phyloP scores from a whole-genome alignment of 2,329 filamentous ascomycete species.

The Mollisiaceae sp. region DNA sequence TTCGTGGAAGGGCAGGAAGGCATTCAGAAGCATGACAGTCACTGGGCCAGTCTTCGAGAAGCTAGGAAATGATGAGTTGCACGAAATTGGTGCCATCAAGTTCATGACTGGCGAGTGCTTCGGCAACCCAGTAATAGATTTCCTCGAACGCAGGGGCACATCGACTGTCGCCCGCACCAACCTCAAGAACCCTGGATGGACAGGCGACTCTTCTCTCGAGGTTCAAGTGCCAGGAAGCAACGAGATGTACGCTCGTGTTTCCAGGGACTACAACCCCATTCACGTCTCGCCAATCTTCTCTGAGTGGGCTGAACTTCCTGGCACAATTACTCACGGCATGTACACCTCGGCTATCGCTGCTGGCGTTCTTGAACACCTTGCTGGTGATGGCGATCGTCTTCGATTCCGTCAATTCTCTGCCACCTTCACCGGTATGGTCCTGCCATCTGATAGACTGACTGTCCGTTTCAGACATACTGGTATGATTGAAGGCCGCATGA shows the following conservation, averaged over 20 bases:
- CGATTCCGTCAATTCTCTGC: conserved; percentile 10
- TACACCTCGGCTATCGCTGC: conserved; percentile 44
- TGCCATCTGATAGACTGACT: conserved; percentile 43
- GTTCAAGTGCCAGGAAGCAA: conserved; percentile 28
- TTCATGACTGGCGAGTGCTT: conserved; percentile 7
- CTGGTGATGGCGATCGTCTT: conserved; percentile 1
- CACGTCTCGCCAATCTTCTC: conserved; percentile 47
- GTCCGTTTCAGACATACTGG: conserved; percentile 43
- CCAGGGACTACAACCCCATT: conserved; percentile 49
- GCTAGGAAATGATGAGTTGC: neutral
- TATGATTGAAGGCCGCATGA: conserved; percentile 45
- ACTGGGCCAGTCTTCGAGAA: conserved; percentile 6
- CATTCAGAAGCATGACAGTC: conserved; percentile 3
- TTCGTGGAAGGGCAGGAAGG: conserved; percentile 5
- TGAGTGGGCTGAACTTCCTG: conserved; percentile 44
- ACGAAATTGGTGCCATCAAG: conserved; percentile 4
- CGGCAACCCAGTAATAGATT: conserved; percentile 4
- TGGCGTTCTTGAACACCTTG: conserved; percentile 33
- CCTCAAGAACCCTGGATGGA: conserved; percentile 5
- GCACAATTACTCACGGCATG: conserved; percentile 50
- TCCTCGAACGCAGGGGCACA: conserved; percentile 4
- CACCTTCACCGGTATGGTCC: conserved; percentile 38
- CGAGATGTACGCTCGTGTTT: conserved; percentile 39
- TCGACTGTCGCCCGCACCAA: neutral
- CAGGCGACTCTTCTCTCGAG: conserved; percentile 7